Evolutionary conservation across 805 yeast genomes (phyloP), one percentile per base, ranked within the genome.

Genomic region (Candida morakotiae): DNA sequence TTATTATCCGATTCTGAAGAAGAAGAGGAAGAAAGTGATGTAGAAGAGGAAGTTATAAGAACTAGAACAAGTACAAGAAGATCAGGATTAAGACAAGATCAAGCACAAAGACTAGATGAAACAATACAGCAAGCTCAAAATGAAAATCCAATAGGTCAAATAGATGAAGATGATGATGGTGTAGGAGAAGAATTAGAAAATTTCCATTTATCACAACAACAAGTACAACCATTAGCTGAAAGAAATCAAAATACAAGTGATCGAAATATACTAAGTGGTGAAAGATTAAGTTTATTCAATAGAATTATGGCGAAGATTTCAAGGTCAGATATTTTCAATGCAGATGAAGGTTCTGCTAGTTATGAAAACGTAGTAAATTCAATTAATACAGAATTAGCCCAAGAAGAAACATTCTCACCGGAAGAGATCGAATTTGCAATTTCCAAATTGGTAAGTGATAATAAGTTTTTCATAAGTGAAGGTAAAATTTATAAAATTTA

Each of bases 401-500:
- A 67, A 47, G 73, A 67, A 40, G 72, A 67, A 36, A 43, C 51
- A 14, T 67, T 65, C 44, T 41, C 47, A 20, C 41, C 41, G 4
- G 45, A 38, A 13, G 73, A 67, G 42, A 48, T 64, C 27, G 44
- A 42, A 23, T 53, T 53, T 18, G 71, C 62, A 4, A 52, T 67
- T 21, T 44, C 41, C 27, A 54, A 43, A 39, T 57, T 67, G 67
- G 57, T 53, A 35, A 52, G 49, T 11, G 68, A 63, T 41, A 66
- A 62, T 43, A 55, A 60, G 47, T 48, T 67, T 28, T 58, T 59
- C 56, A 40, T 53, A n/a, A 55, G 60, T 35, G 69, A 64, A 42
- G 70, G 66, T 22, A 62, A 63, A 51, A 51, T 67, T 32, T 65
- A 63, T 61, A 56, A 55, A 46, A 56, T 64, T 35, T 63, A 53